Evolutionary conservation across 2,329 filamentous ascomycete species (phyloP), one percentile per base, ranked within the genome.

Genomic region (Magnaporthiopsis incrustans): DNA sequence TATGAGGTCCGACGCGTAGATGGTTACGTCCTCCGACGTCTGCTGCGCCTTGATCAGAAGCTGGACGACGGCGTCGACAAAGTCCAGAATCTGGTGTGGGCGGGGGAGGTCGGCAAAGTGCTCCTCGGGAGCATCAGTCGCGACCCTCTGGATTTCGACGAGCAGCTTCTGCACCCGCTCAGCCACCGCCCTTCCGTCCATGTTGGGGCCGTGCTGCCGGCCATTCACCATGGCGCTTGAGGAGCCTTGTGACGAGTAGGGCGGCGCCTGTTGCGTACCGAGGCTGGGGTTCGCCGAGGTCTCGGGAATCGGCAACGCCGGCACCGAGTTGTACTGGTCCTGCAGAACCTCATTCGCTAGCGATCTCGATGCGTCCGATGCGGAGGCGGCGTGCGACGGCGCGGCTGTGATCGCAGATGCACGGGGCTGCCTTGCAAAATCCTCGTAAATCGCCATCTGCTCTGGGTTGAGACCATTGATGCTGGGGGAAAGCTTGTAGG

Each of bases 371-470:
- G 84, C 79, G 70, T 89, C 86, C 1, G 85, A 87, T 1, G 81
- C 75, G 2, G 86, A 84, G 14, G 84, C 77, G 22, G 79, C 79
- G 68, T 88, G 85, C 4, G 80, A 78, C 1, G 81, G 74, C 73
- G 86, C 74, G 75, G 86, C 72, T 72, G 81, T 73, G 77, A 87
- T 74, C 66, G 82, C 69, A 72, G 81, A 74, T 72, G 83, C 85
- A 64, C 92, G 89, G 33, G 91, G 89, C 73, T 96, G 92, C 64
- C 92, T 85, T 12, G 91, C 92, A 75, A 99, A 99, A 67, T 98
- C 93, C 71, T 98, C 93, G 72, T 99, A 99, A 32, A 99, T 96
- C 14, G 91, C 91, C 79, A 98, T 86, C 72, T 99, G 95, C 71
- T 97, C 92, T 30, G 89, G 83, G 71, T 97, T 98, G 62, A 99